Evolutionary conservation across 495 filamentous ascomycete species (phyloP).

Genomic region (Aspergillus wentii): DNA sequence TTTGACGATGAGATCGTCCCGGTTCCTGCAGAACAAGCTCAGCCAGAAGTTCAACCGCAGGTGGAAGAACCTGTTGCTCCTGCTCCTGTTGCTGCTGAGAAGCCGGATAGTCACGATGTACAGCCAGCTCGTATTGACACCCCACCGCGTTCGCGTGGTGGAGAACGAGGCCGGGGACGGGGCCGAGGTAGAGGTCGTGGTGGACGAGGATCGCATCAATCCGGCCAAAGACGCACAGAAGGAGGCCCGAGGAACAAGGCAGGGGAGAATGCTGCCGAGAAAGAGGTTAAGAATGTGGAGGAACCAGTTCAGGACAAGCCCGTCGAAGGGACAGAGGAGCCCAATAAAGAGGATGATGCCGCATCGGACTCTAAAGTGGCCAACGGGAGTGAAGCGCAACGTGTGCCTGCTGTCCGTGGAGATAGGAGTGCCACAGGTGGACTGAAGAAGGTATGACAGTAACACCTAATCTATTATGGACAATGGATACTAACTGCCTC

Average conservation of each 20-base stretch:
- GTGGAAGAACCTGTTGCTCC: conserved; percentile 10
- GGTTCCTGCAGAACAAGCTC: conserved; percentile 34
- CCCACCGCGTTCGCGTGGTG: conserved; percentile 28
- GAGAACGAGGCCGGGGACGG: conserved; percentile 32
- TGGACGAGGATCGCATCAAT: conserved; percentile 24
- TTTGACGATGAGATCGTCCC: conserved; percentile 72
- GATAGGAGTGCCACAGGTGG: conserved; percentile 67
- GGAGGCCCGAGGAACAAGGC: conserved; percentile 15
- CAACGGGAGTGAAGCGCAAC: conserved; percentile 23
- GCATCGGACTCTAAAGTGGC: conserved; percentile 13
- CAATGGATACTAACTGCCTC: conserved; percentile 9
- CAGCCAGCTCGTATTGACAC: conserved; percentile 11
- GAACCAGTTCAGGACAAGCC: no score
- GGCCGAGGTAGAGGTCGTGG: conserved; percentile 29
- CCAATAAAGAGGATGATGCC: conserved; percentile 15
- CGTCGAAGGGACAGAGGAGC: conserved; percentile 9
- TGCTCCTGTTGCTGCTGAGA: conserved; percentile 11
- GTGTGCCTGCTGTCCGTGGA: conserved; percentile 57
- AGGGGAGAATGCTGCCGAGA: no score
- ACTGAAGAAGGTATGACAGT: conserved; percentile 38
- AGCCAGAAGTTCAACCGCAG: conserved; percentile 18
- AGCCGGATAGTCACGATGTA: no score
- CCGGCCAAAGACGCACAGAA: conserved; percentile 24
- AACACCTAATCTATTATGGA: background rate
- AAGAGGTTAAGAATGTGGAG: no score